Evolutionary conservation across 345 rosid species (phyloP), one percentile per base, ranked within the genome.

Genomic region (Citropsis articulata): DNA sequence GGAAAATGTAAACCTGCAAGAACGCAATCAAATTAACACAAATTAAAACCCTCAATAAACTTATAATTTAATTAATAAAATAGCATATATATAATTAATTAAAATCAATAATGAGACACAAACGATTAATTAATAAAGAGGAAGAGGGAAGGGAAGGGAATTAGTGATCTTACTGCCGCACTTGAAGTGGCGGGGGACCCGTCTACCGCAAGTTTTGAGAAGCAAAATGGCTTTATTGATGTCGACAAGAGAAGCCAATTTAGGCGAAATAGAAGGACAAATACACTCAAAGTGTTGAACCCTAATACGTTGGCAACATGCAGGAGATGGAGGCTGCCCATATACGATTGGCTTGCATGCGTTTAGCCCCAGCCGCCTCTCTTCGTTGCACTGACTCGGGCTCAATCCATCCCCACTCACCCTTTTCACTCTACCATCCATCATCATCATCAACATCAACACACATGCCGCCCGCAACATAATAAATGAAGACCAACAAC

Each of bases 331-430:
- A 35, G 71, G 71, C 62, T 48, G 78, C 45, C 79, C 72, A 36
- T 55, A 67, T 16, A 76, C 25, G 6, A 80, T 22, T 22, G 66
- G 70, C 28, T 59, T 67, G 74, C 78, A 73, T 18, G 59, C 14
- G 18, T 56, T 79, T n/a, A 69, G 13, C 9, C 30, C 57, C 2
- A 80, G 75, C 53, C 75, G 55, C 55, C 71, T 31, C 31, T 80
- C 82, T 71, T 80, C 79, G 24, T 42, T 69, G 71, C 79, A 80
- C 65, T 75, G 64, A 18, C 40, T 75, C 6, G 82, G 79, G 57
- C 71, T 75, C 65, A 69, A 50, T 53, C 31, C 50, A 6, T 19
- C 65, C 55, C 65, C 77, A 18, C 5, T 40, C 35, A 69, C 77
- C 65, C 33, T 72, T 42, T n/a, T 73, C 33, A 22, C 56, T 42